Conservation (phyloP, 176 grass and related monocot species). For the Ampelocalamus luodianensis region DNA sequence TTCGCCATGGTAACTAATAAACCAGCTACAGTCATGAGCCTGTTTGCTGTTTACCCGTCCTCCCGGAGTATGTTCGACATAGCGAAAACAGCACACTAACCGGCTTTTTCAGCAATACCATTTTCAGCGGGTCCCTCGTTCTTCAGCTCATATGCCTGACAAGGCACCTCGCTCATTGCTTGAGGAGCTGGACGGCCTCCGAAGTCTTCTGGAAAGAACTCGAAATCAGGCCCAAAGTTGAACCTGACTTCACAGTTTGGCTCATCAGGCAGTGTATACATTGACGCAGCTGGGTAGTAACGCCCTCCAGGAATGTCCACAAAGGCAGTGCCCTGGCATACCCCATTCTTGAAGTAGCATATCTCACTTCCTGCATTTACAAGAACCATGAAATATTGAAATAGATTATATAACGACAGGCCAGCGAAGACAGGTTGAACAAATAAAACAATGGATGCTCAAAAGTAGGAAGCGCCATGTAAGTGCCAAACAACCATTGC, state of each 20-base stretch:
- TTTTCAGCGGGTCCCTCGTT: slow-evolving; percentile 70
- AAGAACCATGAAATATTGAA: slow-evolving; percentile 8
- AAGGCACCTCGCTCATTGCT: slow-evolving; percentile 73
- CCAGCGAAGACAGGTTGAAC: not conserved
- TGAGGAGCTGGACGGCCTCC: slow-evolving; percentile 54
- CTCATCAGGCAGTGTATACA: slow-evolving; percentile 84
- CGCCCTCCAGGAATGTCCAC: slow-evolving; percentile 77
- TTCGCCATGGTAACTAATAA: not conserved
- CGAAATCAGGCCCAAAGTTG: slow-evolving; percentile 87
- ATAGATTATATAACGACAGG: not conserved
- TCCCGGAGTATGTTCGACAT: not conserved
- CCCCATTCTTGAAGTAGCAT: slow-evolving; percentile 86
- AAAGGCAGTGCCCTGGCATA: slow-evolving; percentile 77
- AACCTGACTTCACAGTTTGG: slow-evolving; percentile 78
- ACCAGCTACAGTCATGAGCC: not conserved
- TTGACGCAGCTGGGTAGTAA: slow-evolving; percentile 84
- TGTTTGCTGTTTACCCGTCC: not conserved
- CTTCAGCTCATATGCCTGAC: slow-evolving; percentile 62
- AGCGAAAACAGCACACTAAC: slow-evolving; percentile 34
- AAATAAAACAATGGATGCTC: not conserved
- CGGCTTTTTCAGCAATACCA: slow-evolving; percentile 66
- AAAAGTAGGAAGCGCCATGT: not conserved
- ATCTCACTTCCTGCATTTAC: slow-evolving; percentile 78
- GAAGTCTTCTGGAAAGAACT: slow-evolving; percentile 76
- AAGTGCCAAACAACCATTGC: not conserved